phyloP scores from a whole-genome alignment of 1,284 basidiomycete genomes.

The Abortiporus biennis region DNA sequence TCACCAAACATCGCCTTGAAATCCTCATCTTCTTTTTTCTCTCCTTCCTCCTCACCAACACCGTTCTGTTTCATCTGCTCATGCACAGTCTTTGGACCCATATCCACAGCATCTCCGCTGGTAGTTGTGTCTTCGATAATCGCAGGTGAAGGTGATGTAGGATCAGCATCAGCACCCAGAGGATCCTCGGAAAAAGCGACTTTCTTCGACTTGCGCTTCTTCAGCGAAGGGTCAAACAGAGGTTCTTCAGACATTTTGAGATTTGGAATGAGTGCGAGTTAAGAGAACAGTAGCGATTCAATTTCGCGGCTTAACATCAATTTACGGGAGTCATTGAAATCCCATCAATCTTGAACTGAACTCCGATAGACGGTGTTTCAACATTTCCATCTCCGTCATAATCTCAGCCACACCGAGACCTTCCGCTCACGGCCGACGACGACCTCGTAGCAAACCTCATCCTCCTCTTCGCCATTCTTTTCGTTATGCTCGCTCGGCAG shows the following conservation, averaged over 20 bases:
- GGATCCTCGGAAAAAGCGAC: constrained; percentile 82
- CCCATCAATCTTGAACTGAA: too few species aligned
- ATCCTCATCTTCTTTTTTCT: constrained; percentile 62
- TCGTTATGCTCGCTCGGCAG: constrained; percentile 55
- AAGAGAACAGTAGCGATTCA: constrained; percentile 2
- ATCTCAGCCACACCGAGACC: not conserved
- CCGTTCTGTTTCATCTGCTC: constrained; percentile 60
- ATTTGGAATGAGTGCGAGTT: constrained; percentile 16
- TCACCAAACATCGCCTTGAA: constrained; percentile 83
- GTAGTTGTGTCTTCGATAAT: constrained; percentile 61
- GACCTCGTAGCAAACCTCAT: not conserved
- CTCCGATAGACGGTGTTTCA: too few species aligned
- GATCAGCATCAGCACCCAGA: constrained; percentile 76
- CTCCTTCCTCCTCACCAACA: constrained; percentile 25
- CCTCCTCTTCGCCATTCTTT: constrained; percentile 20
- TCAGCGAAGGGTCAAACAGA: constrained; percentile 76
- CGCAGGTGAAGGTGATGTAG: constrained; percentile 67
- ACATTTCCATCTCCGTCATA: not conserved
- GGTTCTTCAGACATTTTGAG: constrained; percentile 59
- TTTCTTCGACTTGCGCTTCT: constrained; percentile 82
- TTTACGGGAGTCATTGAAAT: too few species aligned
- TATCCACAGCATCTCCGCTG: constrained; percentile 64
- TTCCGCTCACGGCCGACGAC: not conserved
- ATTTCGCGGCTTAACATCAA: too few species aligned
- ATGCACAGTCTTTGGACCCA: constrained; percentile 68